These are phyloP conservation scores for Colletotrichum sp. DNA, from an alignment of 2,329 filamentous ascomycete genomes.

Conservation along the genomic window DNA sequence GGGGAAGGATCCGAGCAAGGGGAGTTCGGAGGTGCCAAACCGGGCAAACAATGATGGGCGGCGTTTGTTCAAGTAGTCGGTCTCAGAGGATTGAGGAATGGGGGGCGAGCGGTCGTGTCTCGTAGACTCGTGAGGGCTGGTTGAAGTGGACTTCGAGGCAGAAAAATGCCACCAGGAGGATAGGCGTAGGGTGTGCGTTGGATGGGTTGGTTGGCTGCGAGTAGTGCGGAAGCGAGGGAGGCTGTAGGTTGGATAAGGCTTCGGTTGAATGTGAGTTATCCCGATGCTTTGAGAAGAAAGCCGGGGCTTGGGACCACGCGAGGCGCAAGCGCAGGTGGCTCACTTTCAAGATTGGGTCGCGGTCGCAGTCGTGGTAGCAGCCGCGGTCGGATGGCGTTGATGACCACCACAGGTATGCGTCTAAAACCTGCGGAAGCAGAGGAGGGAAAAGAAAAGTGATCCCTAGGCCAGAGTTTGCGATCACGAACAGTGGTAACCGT, in stretches of 20 bases:
- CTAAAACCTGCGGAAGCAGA: neutral
- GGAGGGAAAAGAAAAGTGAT: neutral
- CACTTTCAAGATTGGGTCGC: neutral
- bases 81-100: slow-evolving; percentile 11
- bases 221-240: neutral
- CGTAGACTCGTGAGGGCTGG: slow-evolving; percentile 4
- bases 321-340: neutral
- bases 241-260: neutral
- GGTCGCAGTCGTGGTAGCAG: neutral
- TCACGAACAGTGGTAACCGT: neutral
- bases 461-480: neutral
- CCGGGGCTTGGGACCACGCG: neutral
- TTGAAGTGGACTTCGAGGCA: neutral
- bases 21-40: neutral
- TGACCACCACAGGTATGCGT: neutral
- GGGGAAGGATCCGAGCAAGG: neutral
- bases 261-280: neutral
- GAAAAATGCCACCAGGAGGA: slow-evolving; percentile 7
- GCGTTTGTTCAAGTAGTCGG: slow-evolving; percentile 11
- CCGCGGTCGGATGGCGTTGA: neutral
- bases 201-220: neutral
- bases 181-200: neutral
- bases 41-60: neutral
- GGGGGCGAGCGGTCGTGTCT: slow-evolving; percentile 5
- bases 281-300: neutral